phyloP scores from a whole-genome alignment of 768 basidiomycete genomes.

The Cystoderma amianthinum region DNA sequence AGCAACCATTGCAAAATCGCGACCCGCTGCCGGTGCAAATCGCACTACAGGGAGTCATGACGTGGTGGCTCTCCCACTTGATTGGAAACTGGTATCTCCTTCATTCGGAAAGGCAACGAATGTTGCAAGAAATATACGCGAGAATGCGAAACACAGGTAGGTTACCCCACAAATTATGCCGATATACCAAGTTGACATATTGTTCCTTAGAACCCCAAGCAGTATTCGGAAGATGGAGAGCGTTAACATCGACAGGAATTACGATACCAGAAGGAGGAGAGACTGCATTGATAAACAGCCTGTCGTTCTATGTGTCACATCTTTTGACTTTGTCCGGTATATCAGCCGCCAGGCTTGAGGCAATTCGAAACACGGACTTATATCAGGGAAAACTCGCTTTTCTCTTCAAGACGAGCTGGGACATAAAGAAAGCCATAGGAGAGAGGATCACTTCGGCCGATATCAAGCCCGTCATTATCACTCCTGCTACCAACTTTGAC shows the following conservation, averaged over 20 bases:
- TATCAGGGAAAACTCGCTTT: background rate
- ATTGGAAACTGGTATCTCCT: slow-evolving; percentile 26
- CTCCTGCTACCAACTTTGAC: slow-evolving; percentile 34
- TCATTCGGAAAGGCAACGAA: slow-evolving; percentile 15
- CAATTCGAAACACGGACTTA: slow-evolving; percentile 13
- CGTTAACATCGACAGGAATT: slow-evolving; percentile 42
- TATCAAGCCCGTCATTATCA: slow-evolving; percentile 40
- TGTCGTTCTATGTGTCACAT: slow-evolving; percentile 11
- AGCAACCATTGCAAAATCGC: background rate
- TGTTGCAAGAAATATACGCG: slow-evolving; percentile 24
- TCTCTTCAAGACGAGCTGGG: slow-evolving; percentile 38
- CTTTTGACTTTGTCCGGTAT: background rate
- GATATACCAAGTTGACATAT: background rate
- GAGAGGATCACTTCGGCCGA: slow-evolving; percentile 54
- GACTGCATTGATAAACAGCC: slow-evolving; percentile 19
- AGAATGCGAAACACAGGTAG: slow-evolving; percentile 36
- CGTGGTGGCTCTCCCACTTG: slow-evolving; percentile 23
- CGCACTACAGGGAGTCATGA: slow-evolving; percentile 23
- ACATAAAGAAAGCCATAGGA: slow-evolving; percentile 50
- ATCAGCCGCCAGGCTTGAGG: background rate
- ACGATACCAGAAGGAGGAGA: slow-evolving; percentile 21
- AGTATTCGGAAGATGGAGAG: slow-evolving; percentile 49
- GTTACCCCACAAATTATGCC: slow-evolving; percentile 3
- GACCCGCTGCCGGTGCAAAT: slow-evolving; percentile 18
- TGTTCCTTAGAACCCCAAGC: slow-evolving; percentile 36